Base-by-base conservation (phyloP, 106 monocot species). In the Ottelia alismoides region DNA sequence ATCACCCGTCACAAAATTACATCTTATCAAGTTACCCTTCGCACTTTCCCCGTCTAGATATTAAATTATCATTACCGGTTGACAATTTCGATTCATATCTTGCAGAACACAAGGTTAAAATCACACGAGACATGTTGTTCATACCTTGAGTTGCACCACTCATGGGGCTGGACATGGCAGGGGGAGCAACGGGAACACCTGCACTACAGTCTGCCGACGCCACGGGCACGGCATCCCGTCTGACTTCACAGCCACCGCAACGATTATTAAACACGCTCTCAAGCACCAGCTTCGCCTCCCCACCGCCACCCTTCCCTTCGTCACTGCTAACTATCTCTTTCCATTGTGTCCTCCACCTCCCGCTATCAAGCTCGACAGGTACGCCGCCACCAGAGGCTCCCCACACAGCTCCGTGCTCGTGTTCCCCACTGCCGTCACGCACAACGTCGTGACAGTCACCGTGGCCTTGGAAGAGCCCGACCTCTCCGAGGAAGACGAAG, bases 401-500 rank as follows among this genome's bases (percentile, higher is more conserved):
- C 28, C 27, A 25, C 47, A 18, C 19, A 60, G n/a, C n/a, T n/a
- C n/a, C 18, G 22, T n/a, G 2, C 28, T 19, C 27, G 47, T 26
- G 28, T 27, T 26, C n/a, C 11, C 28, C 27, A 29, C 27, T 20
- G 53, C 53, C 12, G 53, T 54, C 23, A 25, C 24, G 51, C 24
- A 52, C 24, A 24, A 14, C 28, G 53, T 7, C 12, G 28, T 11
- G 1, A 18, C n/a, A n/a, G n/a, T n/a, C n/a, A n/a, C n/a, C n/a
- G n/a, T 19, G 22, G 24, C 35, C 1, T 28, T 3, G 47, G 29
- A 9, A 0, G 21, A 17, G 25, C 28, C 19, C 18, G 20, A 2
- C 49, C 11, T 31, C 23, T 4, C 12, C 20, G 20, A 61, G 18
- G 61, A 61, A 3, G 61, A 61, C 12, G 49, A 61, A 25, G 61